Percentiles rank a stretch among this genome's conserved stretches.
These are phyloP conservation scores for Cerrena zonata DNA, from an alignment of 1,284 basidiomycete genomes.

Conservation along the genomic window DNA sequence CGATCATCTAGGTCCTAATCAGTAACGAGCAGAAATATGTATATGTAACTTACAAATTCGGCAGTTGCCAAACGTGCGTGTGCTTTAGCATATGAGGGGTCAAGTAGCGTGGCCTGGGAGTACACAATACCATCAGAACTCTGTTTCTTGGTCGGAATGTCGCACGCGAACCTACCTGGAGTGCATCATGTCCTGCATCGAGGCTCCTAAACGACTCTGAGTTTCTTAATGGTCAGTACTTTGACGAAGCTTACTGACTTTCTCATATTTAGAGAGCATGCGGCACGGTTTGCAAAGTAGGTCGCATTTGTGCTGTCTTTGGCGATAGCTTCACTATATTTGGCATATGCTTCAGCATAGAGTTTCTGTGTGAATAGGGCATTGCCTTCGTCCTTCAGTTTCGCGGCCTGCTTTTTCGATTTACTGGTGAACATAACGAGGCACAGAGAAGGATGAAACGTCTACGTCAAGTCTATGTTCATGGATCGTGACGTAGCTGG, in stretches of 20 bases:
- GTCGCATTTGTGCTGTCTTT: slow-evolving; percentile 28
- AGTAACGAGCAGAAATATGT: no score
- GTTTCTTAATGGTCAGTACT: no score
- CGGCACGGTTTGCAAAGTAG: slow-evolving; percentile 34
- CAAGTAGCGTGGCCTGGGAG: slow-evolving; percentile 8
- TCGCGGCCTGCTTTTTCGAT: slow-evolving; percentile 11
- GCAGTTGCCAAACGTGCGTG: slow-evolving; percentile 11
- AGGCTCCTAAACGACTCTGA: background rate
- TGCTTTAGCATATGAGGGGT: slow-evolving; percentile 9
- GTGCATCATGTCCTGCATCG: slow-evolving; percentile 3
- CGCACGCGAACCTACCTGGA: slow-evolving; percentile 8
- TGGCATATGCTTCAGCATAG: slow-evolving; percentile 26
- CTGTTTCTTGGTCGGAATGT: no score
- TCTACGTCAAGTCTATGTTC: background rate
- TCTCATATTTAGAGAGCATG: slow-evolving; percentile 23
- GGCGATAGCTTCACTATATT: slow-evolving; percentile 32
- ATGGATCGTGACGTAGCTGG: background rate
- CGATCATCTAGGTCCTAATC: no score
- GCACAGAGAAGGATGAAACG: background rate
- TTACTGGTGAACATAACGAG: background rate
- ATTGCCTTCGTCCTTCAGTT: slow-evolving; percentile 35
- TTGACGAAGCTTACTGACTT: slow-evolving; percentile 12
- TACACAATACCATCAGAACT: no score
- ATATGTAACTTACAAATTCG: slow-evolving; percentile 7
- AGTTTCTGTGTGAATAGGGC: slow-evolving; percentile 27